Conservation (phyloP, 2,329 filamentous ascomycete genomes). For the Phaeosphaeria sp. region DNA sequence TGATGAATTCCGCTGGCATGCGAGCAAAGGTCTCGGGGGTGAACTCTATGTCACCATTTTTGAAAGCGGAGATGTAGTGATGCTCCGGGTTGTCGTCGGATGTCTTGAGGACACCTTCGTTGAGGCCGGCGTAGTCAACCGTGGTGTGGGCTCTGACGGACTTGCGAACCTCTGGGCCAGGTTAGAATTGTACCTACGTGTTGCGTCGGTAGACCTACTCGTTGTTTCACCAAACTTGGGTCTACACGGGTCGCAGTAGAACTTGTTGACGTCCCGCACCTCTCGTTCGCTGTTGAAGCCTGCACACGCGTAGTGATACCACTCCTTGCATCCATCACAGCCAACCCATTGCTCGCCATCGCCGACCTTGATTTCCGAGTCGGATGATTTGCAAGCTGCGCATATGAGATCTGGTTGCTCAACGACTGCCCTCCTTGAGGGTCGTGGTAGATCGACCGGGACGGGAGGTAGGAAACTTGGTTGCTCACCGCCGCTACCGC, state of each 20-base stretch:
- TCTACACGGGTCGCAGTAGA: constrained; percentile 67
- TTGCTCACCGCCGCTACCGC: constrained; percentile 13
- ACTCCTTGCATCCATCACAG: constrained; percentile 72
- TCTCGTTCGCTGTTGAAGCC: constrained; percentile 70
- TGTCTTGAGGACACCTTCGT: constrained; percentile 70
- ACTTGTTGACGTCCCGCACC: constrained; percentile 72
- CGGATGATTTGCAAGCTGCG: constrained; percentile 63
- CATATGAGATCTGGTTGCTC: constrained; percentile 57
- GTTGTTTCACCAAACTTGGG: constrained; percentile 68
- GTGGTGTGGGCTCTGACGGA: constrained; percentile 69
- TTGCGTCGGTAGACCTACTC: constrained; percentile 48
- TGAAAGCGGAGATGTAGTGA: constrained; percentile 72
- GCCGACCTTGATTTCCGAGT: constrained; percentile 59
- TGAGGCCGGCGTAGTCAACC: constrained; percentile 72
- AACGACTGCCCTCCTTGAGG: constrained; percentile 15
- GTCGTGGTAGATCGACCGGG: constrained; percentile 12
- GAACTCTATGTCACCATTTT: constrained; percentile 68
- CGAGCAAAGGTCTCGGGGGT: constrained; percentile 68
- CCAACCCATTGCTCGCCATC: constrained; percentile 70
- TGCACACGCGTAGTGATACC: constrained; percentile 73
- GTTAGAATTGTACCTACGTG: constrained; percentile 36
- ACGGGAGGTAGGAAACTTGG: constrained; percentile 8
- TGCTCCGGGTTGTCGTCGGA: constrained; percentile 70
- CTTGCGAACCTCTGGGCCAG: constrained; percentile 63
- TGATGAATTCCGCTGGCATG: constrained; percentile 68